Base-by-base conservation (phyloP, 2,329 filamentous ascomycete species). In the Conoideocrella luteorostrata region DNA sequence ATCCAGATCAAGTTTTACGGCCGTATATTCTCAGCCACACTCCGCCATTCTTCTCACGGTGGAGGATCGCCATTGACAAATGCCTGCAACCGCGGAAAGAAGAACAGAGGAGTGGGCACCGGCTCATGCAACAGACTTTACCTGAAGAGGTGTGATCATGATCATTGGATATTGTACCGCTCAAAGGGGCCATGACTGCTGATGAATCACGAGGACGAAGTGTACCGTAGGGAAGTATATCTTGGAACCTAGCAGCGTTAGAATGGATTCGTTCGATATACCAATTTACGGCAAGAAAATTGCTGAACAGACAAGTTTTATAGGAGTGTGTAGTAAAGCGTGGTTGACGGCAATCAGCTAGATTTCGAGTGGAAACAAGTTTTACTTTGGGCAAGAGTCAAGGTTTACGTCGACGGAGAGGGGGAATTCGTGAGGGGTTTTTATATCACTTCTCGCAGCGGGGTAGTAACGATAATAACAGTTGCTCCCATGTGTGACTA, bases 1-100 rank as follows among this genome's bases (percentile, higher is more conserved):
- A 91, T 90, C 88, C 86, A 88, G 86, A 90, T 91, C 87, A 91
- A 91, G 86, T 91, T 88, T n/a, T 54, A 71, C 74, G 74, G 84
- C 88, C 86, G 87, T 93, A 85, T 93, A 81, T 82, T 93, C 86
- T 91, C 84, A 88, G 63, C 65, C 61, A 60, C 62, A 49, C 47
- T 47, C 57, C 46, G 53, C 54, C 48, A 33, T 7, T 44, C 44
- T 29, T 13, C 28, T 29, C 35, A 13, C n/a, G 10, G 7, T 29
- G 5, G n/a, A 7, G 7, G n/a, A 4, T 5, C 5, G 15, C 24
- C 33, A 13, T 5, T 17, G 17, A 30, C 13, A 15, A 15, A 26
- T 29, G 22, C 20, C 21, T 30, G 7, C 15, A 7, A 17, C 32
- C 20, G 20, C 17, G 20, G 11, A 29, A 9, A 26, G 10, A 7